These are phyloP conservation scores for Colletotrichum scovillei DNA, from an alignment of 2,329 filamentous ascomycete species.

Conservation along the genomic window DNA sequence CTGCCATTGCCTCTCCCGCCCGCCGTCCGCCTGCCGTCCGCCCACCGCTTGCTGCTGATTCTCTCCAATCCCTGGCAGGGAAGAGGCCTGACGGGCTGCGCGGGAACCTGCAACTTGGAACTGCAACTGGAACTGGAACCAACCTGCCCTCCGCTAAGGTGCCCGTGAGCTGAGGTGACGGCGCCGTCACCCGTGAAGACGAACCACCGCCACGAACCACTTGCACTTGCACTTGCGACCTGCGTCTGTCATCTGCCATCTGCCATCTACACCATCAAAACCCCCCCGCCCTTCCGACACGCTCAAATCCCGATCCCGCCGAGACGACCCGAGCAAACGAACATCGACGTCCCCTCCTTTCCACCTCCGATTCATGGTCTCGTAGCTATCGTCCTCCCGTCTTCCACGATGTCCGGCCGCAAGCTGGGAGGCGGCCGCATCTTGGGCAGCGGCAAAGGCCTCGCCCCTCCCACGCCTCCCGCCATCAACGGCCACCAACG, in stretches of 20 bases:
- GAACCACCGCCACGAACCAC: not conserved
- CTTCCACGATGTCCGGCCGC: slow-evolving; percentile 78
- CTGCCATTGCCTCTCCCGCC: not conserved
- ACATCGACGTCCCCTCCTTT: slow-evolving; percentile 45
- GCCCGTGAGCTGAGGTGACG: not conserved
- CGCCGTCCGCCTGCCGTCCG: not conserved
- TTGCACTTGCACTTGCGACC: not conserved
- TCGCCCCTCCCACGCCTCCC: slow-evolving; percentile 71
- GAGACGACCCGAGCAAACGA: slow-evolving; percentile 30
- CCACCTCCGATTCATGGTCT: slow-evolving; percentile 30
- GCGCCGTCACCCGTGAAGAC: not conserved
- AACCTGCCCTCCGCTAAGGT: not conserved
- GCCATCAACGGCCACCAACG: slow-evolving; percentile 51
- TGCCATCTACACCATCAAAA: not conserved
- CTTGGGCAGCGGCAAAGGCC: slow-evolving; percentile 85
- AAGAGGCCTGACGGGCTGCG: slow-evolving; percentile 20
- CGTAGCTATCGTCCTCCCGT: slow-evolving; percentile 24
- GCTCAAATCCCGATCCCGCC: not conserved
- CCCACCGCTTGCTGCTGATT: not conserved
- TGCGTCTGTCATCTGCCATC: not conserved
- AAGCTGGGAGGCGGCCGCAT: slow-evolving; percentile 94
- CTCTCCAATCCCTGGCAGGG: slow-evolving; percentile 8
- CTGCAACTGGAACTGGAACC: slow-evolving; percentile 20
- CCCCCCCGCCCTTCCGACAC: not conserved
- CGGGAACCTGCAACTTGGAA: slow-evolving; percentile 18